phyloP scores from a whole-genome alignment of 2,329 filamentous ascomycete species.

The Cordyceps fumosorosea region DNA sequence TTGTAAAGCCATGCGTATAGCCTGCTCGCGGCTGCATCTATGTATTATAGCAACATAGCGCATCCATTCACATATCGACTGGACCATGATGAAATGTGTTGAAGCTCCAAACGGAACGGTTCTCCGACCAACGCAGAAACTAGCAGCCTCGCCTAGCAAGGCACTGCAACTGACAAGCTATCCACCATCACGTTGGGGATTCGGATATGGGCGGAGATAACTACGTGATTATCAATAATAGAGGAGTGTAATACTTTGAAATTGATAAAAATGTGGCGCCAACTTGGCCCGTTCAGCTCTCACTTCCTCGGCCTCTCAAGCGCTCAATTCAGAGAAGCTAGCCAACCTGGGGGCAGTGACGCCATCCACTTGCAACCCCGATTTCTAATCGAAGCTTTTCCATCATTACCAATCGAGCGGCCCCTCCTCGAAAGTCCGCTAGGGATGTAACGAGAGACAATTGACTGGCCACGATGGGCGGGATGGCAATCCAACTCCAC shows the following conservation, averaged over 20 bases:
- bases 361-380: not conserved
- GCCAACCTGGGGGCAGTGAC: not conserved
- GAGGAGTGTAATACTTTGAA: not conserved
- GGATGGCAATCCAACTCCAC: not conserved
- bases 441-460: no score
- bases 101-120: not conserved
- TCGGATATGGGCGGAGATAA: not conserved
- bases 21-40: not conserved
- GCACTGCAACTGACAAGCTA: not conserved
- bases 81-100: not conserved
- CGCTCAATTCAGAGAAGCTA: not conserved
- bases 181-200: not conserved
- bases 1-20: not conserved
- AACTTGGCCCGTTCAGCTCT: not conserved
- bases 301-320: not conserved
- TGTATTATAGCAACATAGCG: not conserved
- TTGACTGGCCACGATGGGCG: not conserved
- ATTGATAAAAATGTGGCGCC: not conserved
- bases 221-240: not conserved
- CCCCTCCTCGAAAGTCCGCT: not conserved
- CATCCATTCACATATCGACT: not conserved
- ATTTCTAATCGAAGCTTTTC: conserved; percentile 10
- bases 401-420: conserved; percentile 5
- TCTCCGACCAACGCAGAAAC: not conserved
- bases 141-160: no score